Conservation (phyloP, 2,329 filamentous ascomycete species). For the Arthrobotrys megalospora region DNA sequence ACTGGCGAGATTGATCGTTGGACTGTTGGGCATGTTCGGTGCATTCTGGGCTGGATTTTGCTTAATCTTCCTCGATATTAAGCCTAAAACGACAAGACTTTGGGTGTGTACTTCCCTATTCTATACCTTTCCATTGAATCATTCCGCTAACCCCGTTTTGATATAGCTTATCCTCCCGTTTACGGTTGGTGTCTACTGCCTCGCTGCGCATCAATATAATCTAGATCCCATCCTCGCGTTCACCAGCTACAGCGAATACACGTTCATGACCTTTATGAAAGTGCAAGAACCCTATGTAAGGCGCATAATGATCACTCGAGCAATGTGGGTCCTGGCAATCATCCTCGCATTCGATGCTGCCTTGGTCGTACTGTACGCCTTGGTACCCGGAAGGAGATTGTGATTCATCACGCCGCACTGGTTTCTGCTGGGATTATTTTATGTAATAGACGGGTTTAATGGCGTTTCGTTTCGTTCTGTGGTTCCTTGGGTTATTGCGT, state of each 20-base stretch:
- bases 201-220: slow-evolving; percentile 94
- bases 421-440: slow-evolving; percentile 3
- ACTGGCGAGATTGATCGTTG: slow-evolving; percentile 86
- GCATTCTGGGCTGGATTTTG: slow-evolving; percentile 95
- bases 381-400: slow-evolving; percentile 89
- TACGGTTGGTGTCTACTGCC: slow-evolving; percentile 88
- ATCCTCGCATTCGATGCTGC: slow-evolving; percentile 83
- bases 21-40: slow-evolving; percentile 87
- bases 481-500: slow-evolving; percentile 15
- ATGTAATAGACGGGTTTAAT: slow-evolving; percentile 19
- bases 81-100: slow-evolving; percentile 79
- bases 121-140: neutral
- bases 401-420: slow-evolving; percentile 66
- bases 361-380: slow-evolving; percentile 90
- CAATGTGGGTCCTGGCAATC: slow-evolving; percentile 83
- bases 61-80: slow-evolving; percentile 86
- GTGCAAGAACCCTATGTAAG: slow-evolving; percentile 93
- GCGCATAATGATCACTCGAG: slow-evolving; percentile 85
- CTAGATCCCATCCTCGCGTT: slow-evolving; percentile 92
- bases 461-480: slow-evolving; percentile 18
- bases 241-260: slow-evolving; percentile 94
- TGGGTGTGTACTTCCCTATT: slow-evolving; percentile 77
- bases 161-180: slow-evolving; percentile 85
- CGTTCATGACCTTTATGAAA: slow-evolving; percentile 89
- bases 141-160: slow-evolving; percentile 37